Percentiles rank a stretch among this genome's conserved stretches.
These are phyloP conservation scores for Penicillium tannophilum DNA, from an alignment of 495 filamentous ascomycete species.

Conservation along the genomic window DNA sequence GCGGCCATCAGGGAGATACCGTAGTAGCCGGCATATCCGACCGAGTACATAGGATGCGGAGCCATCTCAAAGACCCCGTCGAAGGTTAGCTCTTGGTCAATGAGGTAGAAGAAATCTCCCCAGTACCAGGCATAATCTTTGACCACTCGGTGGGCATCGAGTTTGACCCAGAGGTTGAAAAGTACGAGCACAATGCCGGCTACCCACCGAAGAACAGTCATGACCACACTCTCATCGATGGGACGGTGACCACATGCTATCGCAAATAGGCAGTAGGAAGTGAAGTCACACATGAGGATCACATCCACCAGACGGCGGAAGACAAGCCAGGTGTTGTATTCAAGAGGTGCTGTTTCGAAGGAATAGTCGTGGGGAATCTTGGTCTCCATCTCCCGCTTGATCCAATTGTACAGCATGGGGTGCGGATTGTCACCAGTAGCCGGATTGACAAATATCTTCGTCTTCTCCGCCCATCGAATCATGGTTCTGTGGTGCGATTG, in stretches of 20 bases:
- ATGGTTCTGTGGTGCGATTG: conserved; percentile 88
- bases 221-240: conserved; percentile 63
- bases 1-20: conserved; percentile 98
- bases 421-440: conserved; percentile 76
- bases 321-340: conserved; percentile 98
- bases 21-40: conserved; percentile 97
- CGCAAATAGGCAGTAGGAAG: conserved; percentile 94
- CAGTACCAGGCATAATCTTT: conserved; percentile 99
- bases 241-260: conserved; percentile 82
- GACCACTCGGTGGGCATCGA: conserved; percentile 97
- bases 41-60: conserved; percentile 98
- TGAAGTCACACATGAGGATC: conserved; percentile 98
- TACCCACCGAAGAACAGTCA: conserved; percentile 77
- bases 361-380: conserved; percentile 94
- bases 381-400: conserved; percentile 88
- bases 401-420: conserved; percentile 74
- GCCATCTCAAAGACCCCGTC: conserved; percentile 99
- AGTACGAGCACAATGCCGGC: conserved; percentile 76
- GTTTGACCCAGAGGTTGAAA: conserved; percentile 98
- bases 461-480: conserved; percentile 84
- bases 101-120: conserved; percentile 99
- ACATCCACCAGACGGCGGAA: conserved; percentile 94
- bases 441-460: conserved; percentile 83
- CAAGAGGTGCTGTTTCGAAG: conserved; percentile 88
- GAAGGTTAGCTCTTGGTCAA: conserved; percentile 96